A percentile compares a stretch with the other conserved stretches of the same genome.
Conservation (phyloP, 352 stramenopile genomes). For the Phytophthora sansomeana region DNA sequence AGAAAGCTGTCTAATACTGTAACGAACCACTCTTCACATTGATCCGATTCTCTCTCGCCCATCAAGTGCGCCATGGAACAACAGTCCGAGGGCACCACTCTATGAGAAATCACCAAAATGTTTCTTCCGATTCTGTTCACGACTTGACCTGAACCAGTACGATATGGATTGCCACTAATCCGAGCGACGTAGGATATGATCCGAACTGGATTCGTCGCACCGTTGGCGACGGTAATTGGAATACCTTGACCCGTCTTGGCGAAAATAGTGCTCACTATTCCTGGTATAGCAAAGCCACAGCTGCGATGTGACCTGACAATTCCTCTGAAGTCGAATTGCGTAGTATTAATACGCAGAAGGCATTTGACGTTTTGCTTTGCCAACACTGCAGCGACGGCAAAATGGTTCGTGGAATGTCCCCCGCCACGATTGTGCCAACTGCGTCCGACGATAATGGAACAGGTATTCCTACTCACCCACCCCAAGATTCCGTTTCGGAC, state of each 20-base stretch:
- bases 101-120: too few species aligned
- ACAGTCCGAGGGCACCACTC: too few species aligned
- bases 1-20: conserved; percentile 22
- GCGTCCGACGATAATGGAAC: conserved; percentile 19
- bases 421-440: conserved; percentile 29
- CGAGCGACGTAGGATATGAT: too few species aligned
- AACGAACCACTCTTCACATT: not conserved
- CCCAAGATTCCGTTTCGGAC: not conserved
- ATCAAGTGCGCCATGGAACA: not conserved
- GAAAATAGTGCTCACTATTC: conserved; percentile 9
- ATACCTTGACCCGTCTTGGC: not conserved
- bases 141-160: too few species aligned
- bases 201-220: too few species aligned
- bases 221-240: not conserved
- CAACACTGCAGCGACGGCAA: not conserved
- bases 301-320: too few species aligned
- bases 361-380: not conserved
- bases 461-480: not conserved
- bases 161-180: too few species aligned
- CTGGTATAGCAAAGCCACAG: not conserved
- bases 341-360: not conserved
- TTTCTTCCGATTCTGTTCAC: too few species aligned
- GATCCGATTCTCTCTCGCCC: too few species aligned
- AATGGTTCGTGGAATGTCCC: conserved; percentile 23
- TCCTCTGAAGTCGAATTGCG: too few species aligned